Percentiles rank a stretch among this genome's conserved stretches.
phyloP scores from a whole-genome alignment of 176 grass and related monocot genomes.

The Chloris gayana region DNA sequence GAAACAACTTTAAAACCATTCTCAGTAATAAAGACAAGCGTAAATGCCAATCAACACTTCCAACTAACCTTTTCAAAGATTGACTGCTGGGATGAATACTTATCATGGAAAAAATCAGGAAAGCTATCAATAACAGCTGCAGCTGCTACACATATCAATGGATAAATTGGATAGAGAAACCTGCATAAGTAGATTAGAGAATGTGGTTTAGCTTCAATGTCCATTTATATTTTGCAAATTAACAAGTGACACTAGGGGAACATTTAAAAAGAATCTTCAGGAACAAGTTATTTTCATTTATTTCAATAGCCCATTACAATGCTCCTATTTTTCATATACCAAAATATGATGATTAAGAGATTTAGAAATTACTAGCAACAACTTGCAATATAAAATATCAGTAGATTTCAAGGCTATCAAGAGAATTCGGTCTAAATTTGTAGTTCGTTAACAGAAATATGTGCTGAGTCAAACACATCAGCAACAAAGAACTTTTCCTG shows the following conservation, averaged over 20 bases:
- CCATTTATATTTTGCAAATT: neutral
- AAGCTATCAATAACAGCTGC: constrained; percentile 81
- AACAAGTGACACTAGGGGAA: neutral
- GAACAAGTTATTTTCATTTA: neutral
- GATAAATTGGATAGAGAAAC: constrained; percentile 98
- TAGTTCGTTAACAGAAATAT: neutral
- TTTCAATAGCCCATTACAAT: constrained; percentile 4
- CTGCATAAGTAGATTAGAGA: constrained; percentile 52
- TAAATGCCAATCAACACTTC: neutral
- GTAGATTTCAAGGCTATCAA: constrained; percentile 10
- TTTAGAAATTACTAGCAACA: neutral
- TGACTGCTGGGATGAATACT: constrained; percentile 75
- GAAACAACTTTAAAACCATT: constrained; percentile 32
- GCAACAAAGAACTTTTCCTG: neutral
- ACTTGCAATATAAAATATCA: constrained; percentile 13
- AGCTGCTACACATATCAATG: constrained; percentile 93
- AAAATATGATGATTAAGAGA: neutral
- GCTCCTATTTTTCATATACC: neutral
- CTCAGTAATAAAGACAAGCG: neutral
- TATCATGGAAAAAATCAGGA: constrained; percentile 89
- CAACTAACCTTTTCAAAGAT: constrained; percentile 66
- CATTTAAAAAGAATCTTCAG: neutral
- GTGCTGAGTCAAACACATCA: constrained; percentile 8
- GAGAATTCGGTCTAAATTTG: neutral
- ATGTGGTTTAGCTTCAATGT: constrained; percentile 18